A percentile compares a stretch with the other conserved stretches of the same genome.
Conservation (phyloP, 192 early-diverging fungal genomes). For the Backusella luteola region DNA sequence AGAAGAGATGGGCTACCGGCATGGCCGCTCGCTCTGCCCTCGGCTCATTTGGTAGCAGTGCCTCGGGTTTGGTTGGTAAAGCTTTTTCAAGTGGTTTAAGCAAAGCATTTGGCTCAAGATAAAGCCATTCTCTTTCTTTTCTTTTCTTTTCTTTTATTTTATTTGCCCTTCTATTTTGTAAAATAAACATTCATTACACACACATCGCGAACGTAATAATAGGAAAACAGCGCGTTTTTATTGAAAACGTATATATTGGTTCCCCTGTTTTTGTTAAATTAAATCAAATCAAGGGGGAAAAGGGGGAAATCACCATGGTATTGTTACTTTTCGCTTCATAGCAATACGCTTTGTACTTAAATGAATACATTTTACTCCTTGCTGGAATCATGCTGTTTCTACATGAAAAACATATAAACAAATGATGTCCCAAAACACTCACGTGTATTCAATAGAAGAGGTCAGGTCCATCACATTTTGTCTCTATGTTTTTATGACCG, state of each 20-base stretch:
- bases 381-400: not conserved
- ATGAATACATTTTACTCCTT: not conserved
- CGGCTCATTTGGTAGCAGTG: conserved; percentile 50
- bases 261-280: no score
- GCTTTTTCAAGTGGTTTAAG: conserved; percentile 33
- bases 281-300: no score
- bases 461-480: not conserved
- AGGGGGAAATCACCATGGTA: no score
- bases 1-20: conserved; percentile 64
- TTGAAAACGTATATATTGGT: not conserved
- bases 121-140: not conserved
- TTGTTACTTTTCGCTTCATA: no score
- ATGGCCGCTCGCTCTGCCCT: conserved; percentile 53
- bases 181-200: not conserved
- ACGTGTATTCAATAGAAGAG: not conserved
- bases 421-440: not conserved
- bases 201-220: not conserved
- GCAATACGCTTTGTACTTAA: no score
- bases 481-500: not conserved
- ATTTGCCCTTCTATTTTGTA: not conserved
- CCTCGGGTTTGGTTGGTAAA: conserved; percentile 35
- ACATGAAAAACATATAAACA: not conserved
- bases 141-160: no score
- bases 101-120: conserved; percentile 20
- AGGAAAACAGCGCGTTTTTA: not conserved